These are phyloP conservation scores for Ceratocystis alfenasii DNA, from an alignment of 2,329 filamentous ascomycete genomes.

Conservation along the genomic window DNA sequence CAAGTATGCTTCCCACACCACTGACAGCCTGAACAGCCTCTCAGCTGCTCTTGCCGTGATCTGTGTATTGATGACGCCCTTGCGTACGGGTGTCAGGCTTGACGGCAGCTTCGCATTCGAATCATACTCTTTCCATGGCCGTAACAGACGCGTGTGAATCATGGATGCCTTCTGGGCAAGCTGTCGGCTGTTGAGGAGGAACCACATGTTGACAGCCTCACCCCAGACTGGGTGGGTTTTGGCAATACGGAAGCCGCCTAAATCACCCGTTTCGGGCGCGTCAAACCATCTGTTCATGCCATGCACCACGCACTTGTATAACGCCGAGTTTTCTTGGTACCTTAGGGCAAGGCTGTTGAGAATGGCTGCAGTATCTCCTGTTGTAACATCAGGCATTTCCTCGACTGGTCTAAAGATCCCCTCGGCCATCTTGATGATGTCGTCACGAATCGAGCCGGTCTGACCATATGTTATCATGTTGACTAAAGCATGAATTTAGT, in stretches of 20 bases:
- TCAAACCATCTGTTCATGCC: constrained; percentile 8
- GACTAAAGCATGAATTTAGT: neutral
- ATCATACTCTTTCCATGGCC: constrained; percentile 2
- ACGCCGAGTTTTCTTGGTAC: constrained; percentile 7
- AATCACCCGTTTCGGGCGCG: neutral
- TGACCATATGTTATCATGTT: neutral
- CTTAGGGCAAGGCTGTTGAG: constrained; percentile 2
- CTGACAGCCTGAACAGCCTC: neutral
- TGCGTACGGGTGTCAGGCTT: neutral
- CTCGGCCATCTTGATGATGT: constrained; percentile 10
- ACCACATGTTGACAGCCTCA: constrained; percentile 6
- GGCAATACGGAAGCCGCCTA: neutral
- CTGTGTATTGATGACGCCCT: neutral
- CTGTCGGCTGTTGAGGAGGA: neutral
- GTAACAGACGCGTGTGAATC: neutral
- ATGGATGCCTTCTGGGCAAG: neutral
- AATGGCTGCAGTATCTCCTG: neutral
- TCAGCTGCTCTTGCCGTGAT: neutral
- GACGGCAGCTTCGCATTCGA: neutral
- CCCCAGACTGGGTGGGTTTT: neutral
- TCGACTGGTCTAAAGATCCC: neutral
- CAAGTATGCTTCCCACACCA: constrained; percentile 1
- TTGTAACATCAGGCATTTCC: neutral
- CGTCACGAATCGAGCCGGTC: constrained; percentile 1
- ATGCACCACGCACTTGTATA: constrained; percentile 7